Evolutionary conservation across 148 eudicot species (phyloP), one percentile per base, ranked within the genome.

Genomic region (Simmondsia chinensis): DNA sequence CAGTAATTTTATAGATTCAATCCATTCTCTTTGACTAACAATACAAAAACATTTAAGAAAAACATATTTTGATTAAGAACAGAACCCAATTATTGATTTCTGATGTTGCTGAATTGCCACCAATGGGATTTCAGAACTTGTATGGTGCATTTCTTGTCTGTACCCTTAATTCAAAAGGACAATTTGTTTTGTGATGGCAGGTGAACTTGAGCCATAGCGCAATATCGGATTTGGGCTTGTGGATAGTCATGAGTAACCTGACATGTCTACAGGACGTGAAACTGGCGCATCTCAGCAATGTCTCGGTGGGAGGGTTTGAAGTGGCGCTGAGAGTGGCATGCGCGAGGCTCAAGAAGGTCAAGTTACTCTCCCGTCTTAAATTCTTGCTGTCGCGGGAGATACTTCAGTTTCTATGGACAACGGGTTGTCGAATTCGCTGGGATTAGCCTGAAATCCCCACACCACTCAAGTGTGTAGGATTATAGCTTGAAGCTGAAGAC

Each of bases 361-460:
- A 85, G 58, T 27, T 85, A 49, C 67, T 39, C n/a, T 38, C 66
- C 46, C 49, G 57, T 20, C 56, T 78, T 22, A 62, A 73, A 41
- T 47, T 46, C 33, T 36, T 50, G 38, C 73, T 85, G 34, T 74
- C 95, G 17, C 43, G 34, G 0, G 72, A 72, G 46, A 25, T 81
- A 25, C 66, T 85, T 14, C 41, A 51, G 32, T 39, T 64, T 50
- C 60, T 85, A 25, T 57, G 61, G 51, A 60, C 70, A 4, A 67
- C 69, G 37, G 95, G 89, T 20, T 85, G 95, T 60, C 80, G 57
- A 65, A 59, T 85, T 34, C 70, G 86, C 63, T 85, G 82, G 95
- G 89, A 81, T 58, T 80, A 71, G 34, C n/a, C n/a, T n/a, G n/a
- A n/a, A n/a, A n/a, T n/a, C n/a, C n/a, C n/a, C n/a, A n/a, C n/a